Conservation (phyloP, 2,329 filamentous ascomycete genomes). For the Harringtonia aguacate region DNA sequence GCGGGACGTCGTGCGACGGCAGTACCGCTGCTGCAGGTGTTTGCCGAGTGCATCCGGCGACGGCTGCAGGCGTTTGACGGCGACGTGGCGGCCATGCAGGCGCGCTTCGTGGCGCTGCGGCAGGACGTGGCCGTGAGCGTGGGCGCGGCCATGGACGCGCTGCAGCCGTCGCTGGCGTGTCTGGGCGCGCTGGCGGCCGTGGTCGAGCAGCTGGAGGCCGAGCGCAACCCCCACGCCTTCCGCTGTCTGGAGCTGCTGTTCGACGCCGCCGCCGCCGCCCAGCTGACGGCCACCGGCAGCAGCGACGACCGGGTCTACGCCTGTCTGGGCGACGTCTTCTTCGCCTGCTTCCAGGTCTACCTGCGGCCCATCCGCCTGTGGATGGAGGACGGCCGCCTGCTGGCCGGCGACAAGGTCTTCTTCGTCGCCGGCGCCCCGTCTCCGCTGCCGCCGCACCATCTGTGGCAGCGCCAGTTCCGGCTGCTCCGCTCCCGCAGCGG, state of each 20-base stretch:
- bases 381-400: constrained; percentile 71
- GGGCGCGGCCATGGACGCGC: constrained; percentile 46
- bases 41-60: constrained; percentile 51
- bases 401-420: constrained; percentile 56
- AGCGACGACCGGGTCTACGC: constrained; percentile 51
- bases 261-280: constrained; percentile 55
- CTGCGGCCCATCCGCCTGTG: constrained; percentile 68
- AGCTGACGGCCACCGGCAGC: constrained; percentile 57
- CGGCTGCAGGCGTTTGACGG: constrained; percentile 48
- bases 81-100: constrained; percentile 48
- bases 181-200: constrained; percentile 52
- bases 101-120: constrained; percentile 42
- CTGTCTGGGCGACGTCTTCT: constrained; percentile 59
- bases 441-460: constrained; percentile 46
- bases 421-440: constrained; percentile 56
- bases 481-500: constrained; percentile 52
- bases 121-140: constrained; percentile 55
- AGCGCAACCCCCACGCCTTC: constrained; percentile 45
- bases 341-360: constrained; percentile 74
- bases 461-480: constrained; percentile 69
- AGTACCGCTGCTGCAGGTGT: constrained; percentile 58
- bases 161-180: constrained; percentile 41
- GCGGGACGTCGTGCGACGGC: constrained; percentile 23
- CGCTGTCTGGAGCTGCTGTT: constrained; percentile 72
- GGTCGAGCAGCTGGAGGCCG: constrained; percentile 43